Percentiles rank a stretch among this genome's conserved stretches.
Evolutionary conservation across 805 yeast genomes (phyloP).

Genomic region (Spathaspora gorwiae): DNA sequence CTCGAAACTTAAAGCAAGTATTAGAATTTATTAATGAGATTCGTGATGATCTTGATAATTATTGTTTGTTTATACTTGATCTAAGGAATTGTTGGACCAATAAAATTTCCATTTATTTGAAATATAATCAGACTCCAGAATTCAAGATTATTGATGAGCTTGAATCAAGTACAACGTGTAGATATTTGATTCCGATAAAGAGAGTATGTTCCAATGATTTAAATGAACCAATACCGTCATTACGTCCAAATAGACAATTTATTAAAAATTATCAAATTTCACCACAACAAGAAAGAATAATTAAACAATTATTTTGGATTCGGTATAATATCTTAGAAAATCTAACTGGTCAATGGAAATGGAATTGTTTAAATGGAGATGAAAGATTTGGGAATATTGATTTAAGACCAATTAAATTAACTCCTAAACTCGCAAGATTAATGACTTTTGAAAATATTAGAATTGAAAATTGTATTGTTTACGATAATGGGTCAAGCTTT

Average conservation of each 20-base stretch:
- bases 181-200: conserved; percentile 69
- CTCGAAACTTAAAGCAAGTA: conserved; percentile 21
- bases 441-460: conserved; percentile 46
- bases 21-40: conserved; percentile 22
- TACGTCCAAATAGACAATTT: conserved; percentile 60
- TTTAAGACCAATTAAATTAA: conserved; percentile 59
- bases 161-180: conserved; percentile 27
- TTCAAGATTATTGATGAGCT: conserved; percentile 26
- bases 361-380: conserved; percentile 12
- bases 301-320: conserved; percentile 76
- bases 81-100: conserved; percentile 78
- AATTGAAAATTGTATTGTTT: neutral
- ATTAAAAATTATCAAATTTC: conserved; percentile 52
- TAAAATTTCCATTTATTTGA: conserved; percentile 29
- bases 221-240: conserved; percentile 60
- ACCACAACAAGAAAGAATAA: conserved; percentile 51
- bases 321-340: conserved; percentile 57
- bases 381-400: conserved; percentile 55
- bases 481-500: neutral
- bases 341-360: conserved; percentile 65
- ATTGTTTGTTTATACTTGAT: conserved; percentile 66
- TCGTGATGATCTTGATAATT: conserved; percentile 39
- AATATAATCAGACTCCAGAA: conserved; percentile 21
- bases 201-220: conserved; percentile 44
- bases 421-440: conserved; percentile 54